Evolutionary conservation across 768 basidiomycete genomes (phyloP).

Genomic region (Auricularia heimuer): DNA sequence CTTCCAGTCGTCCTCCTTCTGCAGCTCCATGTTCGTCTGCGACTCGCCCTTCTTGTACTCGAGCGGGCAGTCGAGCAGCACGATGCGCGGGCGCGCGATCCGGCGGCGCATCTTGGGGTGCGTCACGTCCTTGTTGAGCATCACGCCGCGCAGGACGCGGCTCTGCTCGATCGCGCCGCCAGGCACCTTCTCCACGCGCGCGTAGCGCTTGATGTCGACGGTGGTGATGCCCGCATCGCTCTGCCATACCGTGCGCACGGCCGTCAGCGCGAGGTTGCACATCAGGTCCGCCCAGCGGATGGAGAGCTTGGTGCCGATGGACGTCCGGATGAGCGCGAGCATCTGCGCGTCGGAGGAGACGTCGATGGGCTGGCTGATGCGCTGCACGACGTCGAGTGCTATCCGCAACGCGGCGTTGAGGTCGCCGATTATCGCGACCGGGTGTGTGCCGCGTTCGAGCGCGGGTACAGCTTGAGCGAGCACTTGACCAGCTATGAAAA

Average conservation of each 20-base stretch:
- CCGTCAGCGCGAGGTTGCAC: constrained; percentile 89
- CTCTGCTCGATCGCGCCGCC: constrained; percentile 96
- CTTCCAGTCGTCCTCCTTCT: constrained; percentile 88
- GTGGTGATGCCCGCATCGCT: constrained; percentile 72
- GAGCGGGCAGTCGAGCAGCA: constrained; percentile 86
- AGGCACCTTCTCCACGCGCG: constrained; percentile 93
- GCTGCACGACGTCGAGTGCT: constrained; percentile 79
- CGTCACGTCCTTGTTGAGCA: constrained; percentile 98
- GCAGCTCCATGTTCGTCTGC: constrained; percentile 98
- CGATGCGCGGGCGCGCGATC: constrained; percentile 80
- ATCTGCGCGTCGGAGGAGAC: constrained; percentile 77
- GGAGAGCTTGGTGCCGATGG: constrained; percentile 97
- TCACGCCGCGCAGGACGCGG: constrained; percentile 77
- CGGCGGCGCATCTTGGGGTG: constrained; percentile 93
- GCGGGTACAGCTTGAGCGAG: constrained; percentile 89
- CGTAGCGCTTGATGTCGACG: constrained; percentile 97
- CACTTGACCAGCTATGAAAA: constrained; percentile 76
- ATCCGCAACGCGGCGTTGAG: constrained; percentile 95
- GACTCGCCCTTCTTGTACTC: constrained; percentile 99
- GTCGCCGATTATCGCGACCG: constrained; percentile 96
- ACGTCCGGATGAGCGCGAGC: constrained; percentile 95
- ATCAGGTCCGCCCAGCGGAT: constrained; percentile 95
- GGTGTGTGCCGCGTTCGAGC: constrained; percentile 94
- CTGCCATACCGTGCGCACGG: constrained; percentile 78
- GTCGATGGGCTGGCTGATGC: constrained; percentile 85